Conservation (phyloP, 2,329 filamentous ascomycete genomes). For the Paramyrothecium roridum region DNA sequence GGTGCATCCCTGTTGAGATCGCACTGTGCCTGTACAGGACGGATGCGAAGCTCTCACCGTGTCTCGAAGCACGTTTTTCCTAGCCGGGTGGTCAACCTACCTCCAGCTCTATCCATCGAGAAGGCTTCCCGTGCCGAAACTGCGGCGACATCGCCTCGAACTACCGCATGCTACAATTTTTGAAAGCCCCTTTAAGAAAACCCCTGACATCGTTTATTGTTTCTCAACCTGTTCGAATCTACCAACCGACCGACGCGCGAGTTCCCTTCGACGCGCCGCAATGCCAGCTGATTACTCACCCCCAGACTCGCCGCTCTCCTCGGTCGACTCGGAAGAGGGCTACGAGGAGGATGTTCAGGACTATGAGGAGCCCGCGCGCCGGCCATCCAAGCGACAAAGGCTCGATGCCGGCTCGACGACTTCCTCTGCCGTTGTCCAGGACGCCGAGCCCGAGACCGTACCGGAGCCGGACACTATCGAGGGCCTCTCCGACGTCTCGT, state of each 20-base stretch:
- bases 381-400: constrained; percentile 46
- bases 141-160: too few relatives aligned
- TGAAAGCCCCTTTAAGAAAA: too few relatives aligned
- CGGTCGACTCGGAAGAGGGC: constrained; percentile 41
- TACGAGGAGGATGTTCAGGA: constrained; percentile 45
- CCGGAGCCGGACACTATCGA: constrained; percentile 51
- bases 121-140: too few relatives aligned
- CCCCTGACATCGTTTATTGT: too few relatives aligned
- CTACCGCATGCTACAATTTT: too few relatives aligned
- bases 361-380: constrained; percentile 35
- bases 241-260: neutral
- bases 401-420: constrained; percentile 40
- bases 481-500: constrained; percentile 72
- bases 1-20: neutral
- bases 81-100: neutral
- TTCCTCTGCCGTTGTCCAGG: constrained; percentile 39
- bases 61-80: neutral
- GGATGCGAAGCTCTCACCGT: neutral
- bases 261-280: constrained; percentile 13
- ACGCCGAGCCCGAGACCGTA: constrained; percentile 41
- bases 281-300: constrained; percentile 35
- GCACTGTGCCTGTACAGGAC: neutral
- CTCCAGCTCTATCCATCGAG: neutral
- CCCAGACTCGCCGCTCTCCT: constrained; percentile 45
- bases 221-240: neutral